Conservation (phyloP, 257 asterid genomes). For the Nicotiana tomentosiformis region DNA sequence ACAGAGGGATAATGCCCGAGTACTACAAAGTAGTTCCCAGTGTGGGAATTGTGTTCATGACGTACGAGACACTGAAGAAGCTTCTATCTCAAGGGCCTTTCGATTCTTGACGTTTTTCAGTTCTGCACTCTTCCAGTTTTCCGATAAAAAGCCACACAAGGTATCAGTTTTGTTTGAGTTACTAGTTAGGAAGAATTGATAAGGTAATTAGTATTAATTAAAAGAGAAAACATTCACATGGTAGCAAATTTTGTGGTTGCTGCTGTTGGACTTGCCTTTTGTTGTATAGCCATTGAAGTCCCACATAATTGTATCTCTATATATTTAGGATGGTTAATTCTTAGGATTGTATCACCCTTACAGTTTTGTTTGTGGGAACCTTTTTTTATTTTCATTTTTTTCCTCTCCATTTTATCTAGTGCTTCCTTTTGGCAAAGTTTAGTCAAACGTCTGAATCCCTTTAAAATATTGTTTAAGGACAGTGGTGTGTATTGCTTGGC, state of each 20-base stretch:
- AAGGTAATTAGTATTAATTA: slow-evolving; percentile 1
- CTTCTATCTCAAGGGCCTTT: slow-evolving; percentile 54
- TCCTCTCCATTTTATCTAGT: neutral
- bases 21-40: slow-evolving; percentile 93
- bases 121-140: neutral
- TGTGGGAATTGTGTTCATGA: slow-evolving; percentile 92
- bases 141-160: neutral
- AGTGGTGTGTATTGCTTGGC: too few species aligned
- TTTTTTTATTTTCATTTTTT: neutral
- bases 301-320: slow-evolving; percentile 20
- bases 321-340: neutral
- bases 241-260: slow-evolving; percentile 36
- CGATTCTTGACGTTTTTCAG: slow-evolving; percentile 20
- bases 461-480: too few species aligned
- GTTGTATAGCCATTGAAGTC: slow-evolving; percentile 48
- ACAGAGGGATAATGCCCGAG: slow-evolving; percentile 93
- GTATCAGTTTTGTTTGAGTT: slow-evolving; percentile 33
- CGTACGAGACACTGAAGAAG: slow-evolving; percentile 80
- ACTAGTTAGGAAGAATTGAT: slow-evolving; percentile 14
- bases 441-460: too few species aligned
- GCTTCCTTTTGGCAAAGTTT: too few species aligned
- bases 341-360: neutral
- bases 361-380: neutral
- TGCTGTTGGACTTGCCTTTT: slow-evolving; percentile 24
- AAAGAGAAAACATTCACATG: neutral